Evolutionary conservation across 441 rosid genomes (phyloP).

Genomic region (Adansonia gregorii): DNA sequence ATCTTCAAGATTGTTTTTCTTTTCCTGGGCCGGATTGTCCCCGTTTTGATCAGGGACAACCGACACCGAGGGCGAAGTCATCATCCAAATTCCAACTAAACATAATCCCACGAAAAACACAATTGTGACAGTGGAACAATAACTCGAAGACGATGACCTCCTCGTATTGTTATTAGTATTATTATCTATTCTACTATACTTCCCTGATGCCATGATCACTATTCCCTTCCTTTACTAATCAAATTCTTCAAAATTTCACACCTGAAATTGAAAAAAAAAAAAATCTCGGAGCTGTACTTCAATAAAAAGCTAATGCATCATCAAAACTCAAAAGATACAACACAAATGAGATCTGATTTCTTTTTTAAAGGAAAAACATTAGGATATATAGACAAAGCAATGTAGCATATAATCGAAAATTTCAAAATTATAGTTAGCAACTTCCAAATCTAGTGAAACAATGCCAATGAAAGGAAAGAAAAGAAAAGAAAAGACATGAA

Average conservation of each 20-base stretch:
- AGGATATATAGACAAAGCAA: slow-evolving; percentile 20
- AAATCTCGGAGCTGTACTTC: neutral
- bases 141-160: slow-evolving; percentile 62
- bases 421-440: slow-evolving; percentile 18
- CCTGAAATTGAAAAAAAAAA: slow-evolving; percentile 25
- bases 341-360: neutral
- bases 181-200: slow-evolving; percentile 73
- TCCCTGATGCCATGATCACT: slow-evolving; percentile 68
- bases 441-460: slow-evolving; percentile 18
- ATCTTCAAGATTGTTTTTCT: slow-evolving; percentile 56
- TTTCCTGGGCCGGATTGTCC: slow-evolving; percentile 58
- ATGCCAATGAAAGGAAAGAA: neutral
- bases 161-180: slow-evolving; percentile 30
- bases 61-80: slow-evolving; percentile 78
- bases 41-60: slow-evolving; percentile 58
- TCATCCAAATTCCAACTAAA: slow-evolving; percentile 95
- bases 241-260: slow-evolving; percentile 23
- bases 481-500: too few relatives aligned
- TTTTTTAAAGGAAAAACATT: slow-evolving; percentile 6
- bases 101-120: slow-evolving; percentile 85
- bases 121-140: slow-evolving; percentile 75
- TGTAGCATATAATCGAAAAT: neutral
- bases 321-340: neutral
- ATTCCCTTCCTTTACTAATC: slow-evolving; percentile 21
- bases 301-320: neutral